A percentile compares a stretch with the other conserved stretches of the same genome.
phyloP scores from a whole-genome alignment of 192 early-diverging fungal species.

The Chytriomyces sp. region DNA sequence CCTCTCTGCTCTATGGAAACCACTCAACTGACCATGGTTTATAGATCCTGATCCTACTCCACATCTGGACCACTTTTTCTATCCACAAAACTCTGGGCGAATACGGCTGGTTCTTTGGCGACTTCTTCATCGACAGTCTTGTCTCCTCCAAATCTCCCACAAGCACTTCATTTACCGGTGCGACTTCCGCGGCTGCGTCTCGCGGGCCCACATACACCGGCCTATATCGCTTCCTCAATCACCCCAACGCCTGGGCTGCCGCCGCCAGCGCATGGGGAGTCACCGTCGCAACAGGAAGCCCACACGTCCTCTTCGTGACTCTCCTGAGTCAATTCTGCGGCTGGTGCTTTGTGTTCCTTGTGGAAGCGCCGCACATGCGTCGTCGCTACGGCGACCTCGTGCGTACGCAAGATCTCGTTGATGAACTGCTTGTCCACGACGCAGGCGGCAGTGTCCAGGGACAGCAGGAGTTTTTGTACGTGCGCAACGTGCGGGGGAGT shows the following conservation, averaged over 20 bases:
- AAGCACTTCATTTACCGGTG: neutral
- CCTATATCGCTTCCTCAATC: conserved; percentile 92
- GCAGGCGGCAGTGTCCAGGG: conserved; percentile 24
- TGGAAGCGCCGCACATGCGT: conserved; percentile 92
- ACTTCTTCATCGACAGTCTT: conserved; percentile 87
- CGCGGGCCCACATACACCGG: conserved; percentile 73
- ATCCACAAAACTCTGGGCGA: conserved; percentile 93
- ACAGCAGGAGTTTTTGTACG: neutral
- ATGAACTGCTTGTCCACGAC: conserved; percentile 62
- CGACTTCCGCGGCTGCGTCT: neutral
- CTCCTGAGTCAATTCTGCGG: conserved; percentile 81
- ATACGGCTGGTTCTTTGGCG: conserved; percentile 98
- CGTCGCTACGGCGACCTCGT: conserved; percentile 84
- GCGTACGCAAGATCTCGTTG: conserved; percentile 69
- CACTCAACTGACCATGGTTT: neutral
- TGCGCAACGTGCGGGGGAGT: neutral
- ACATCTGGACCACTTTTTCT: conserved; percentile 88
- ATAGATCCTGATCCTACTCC: conserved; percentile 77
- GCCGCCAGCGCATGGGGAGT: conserved; percentile 94
- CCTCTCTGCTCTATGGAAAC: neutral
- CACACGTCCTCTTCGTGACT: conserved; percentile 73
- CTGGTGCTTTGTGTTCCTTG: conserved; percentile 82
- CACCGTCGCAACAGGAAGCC: conserved; percentile 71
- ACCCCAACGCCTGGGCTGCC: conserved; percentile 82
- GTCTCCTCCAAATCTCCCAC: conserved; percentile 2